Evolutionary conservation across 352 stramenopile genomes (phyloP).

Genomic region (Globisporangium emineosum): DNA sequence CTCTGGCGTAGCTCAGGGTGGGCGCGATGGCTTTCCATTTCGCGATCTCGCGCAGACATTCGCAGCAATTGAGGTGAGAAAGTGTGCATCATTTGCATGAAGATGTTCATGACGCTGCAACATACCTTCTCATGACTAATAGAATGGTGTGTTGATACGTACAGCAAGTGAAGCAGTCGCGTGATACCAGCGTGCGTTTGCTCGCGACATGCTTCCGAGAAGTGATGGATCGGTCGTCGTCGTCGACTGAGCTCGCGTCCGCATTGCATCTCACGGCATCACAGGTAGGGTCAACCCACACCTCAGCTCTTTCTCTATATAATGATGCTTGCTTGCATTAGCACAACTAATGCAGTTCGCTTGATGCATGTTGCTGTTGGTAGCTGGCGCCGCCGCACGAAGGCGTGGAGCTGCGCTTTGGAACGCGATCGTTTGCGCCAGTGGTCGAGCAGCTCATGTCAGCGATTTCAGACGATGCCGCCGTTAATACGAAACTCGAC

Average conservation of each 20-base stretch:
- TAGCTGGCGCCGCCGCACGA: conserved; percentile 67
- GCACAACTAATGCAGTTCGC: background rate
- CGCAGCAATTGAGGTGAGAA: conserved; percentile 42
- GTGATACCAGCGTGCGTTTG: conserved; percentile 43
- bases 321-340: background rate
- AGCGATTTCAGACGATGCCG: conserved; percentile 31
- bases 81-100: background rate
- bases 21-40: conserved; percentile 21
- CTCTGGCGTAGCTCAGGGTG: background rate
- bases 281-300: conserved; percentile 21
- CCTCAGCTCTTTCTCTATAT: background rate
- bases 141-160: conserved; percentile 1
- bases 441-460: conserved; percentile 46
- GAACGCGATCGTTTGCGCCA: conserved; percentile 53
- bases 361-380: background rate
- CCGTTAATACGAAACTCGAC: conserved; percentile 8
- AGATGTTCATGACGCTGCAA: background rate
- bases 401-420: conserved; percentile 74
- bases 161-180: conserved; percentile 53
- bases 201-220: conserved; percentile 42
- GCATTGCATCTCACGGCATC: conserved; percentile 71
- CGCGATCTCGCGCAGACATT: conserved; percentile 46
- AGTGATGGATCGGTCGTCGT: conserved; percentile 31
- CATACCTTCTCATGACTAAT: background rate
- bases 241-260: conserved; percentile 31